phyloP scores from a whole-genome alignment of 225 moss, liverwort and hornwort species.

The Marchantia polymorpha region DNA sequence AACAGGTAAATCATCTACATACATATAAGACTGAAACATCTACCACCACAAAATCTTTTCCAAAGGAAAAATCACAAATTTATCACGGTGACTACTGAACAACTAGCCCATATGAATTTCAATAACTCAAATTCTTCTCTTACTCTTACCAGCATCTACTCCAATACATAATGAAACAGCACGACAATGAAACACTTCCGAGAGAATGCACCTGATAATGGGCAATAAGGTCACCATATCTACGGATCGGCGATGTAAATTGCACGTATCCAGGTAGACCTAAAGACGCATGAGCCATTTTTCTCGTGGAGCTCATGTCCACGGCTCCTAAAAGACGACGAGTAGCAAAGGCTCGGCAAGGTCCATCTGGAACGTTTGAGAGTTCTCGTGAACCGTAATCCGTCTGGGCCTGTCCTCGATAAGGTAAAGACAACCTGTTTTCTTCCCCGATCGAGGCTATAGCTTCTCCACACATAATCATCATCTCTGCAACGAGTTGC shows the following conservation, averaged over 20 bases:
- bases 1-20: neutral
- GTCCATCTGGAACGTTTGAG: constrained; percentile 70
- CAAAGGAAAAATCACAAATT: too few relatives aligned
- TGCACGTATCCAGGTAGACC: constrained; percentile 93
- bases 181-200: too few relatives aligned
- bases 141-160: too few relatives aligned
- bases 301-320: constrained; percentile 81
- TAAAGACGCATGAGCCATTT: constrained; percentile 72
- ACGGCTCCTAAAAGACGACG: constrained; percentile 74
- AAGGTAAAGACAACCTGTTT: constrained; percentile 73
- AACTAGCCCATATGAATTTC: too few relatives aligned
- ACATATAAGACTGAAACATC: neutral
- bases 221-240: constrained; percentile 77
- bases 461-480: constrained; percentile 95
- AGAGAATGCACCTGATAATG: constrained; percentile 74
- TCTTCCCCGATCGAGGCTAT: constrained; percentile 73
- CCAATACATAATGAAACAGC: too few relatives aligned
- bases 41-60: neutral
- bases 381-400: constrained; percentile 47
- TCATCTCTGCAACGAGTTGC: constrained; percentile 89
- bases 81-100: too few relatives aligned
- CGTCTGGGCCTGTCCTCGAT: constrained; percentile 76
- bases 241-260: constrained; percentile 96
- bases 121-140: too few relatives aligned
- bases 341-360: constrained; percentile 70